phyloP scores from a whole-genome alignment of 768 basidiomycete species.

The Leucocoprinus leucothites region DNA sequence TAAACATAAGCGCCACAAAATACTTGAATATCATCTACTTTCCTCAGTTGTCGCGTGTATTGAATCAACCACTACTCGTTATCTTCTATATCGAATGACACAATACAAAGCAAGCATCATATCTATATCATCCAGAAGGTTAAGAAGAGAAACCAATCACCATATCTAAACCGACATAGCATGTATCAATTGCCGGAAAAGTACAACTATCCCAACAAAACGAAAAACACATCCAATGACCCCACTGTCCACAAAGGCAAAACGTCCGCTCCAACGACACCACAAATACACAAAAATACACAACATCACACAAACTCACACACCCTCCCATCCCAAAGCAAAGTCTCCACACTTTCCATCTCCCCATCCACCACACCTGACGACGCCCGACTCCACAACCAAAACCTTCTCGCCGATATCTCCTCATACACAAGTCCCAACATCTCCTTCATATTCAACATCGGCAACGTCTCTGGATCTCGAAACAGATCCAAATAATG shows the following conservation, averaged over 20 bases:
- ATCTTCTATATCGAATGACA: too few species aligned
- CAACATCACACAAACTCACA: constrained; percentile 1
- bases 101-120: too few species aligned
- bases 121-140: too few species aligned
- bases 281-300: too few species aligned
- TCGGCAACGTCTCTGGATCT: constrained; percentile 1
- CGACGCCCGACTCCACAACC: background rate
- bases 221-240: too few species aligned
- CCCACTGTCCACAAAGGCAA: too few species aligned
- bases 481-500: constrained; percentile 8
- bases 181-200: too few species aligned
- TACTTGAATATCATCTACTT: too few species aligned
- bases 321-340: constrained; percentile 5
- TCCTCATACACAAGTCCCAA: constrained; percentile 9
- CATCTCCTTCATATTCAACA: constrained; percentile 8
- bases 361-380: background rate
- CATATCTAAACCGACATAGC: too few species aligned
- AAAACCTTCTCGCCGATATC: background rate
- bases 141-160: too few species aligned
- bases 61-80: background rate
- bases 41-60: background rate
- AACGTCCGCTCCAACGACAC: too few species aligned
- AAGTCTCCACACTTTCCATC: background rate
- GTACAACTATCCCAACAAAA: too few species aligned
- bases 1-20: background rate